A percentile compares a stretch with the other conserved stretches of the same genome.
These are phyloP conservation scores for Murraya paniculata DNA, from an alignment of 345 rosid genomes.

Conservation along the genomic window DNA sequence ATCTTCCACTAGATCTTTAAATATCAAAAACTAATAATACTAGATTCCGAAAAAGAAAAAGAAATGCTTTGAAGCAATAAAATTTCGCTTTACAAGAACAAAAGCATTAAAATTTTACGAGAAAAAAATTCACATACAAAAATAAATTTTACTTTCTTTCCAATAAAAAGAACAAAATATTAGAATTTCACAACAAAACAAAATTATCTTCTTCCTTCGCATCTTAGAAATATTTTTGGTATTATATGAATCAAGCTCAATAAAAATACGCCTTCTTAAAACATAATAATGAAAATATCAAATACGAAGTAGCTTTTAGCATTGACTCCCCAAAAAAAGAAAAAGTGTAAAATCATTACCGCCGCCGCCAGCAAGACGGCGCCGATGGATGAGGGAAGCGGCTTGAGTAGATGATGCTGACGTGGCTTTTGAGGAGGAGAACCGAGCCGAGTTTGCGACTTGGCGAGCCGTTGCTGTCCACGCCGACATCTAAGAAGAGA, in stretches of 20 bases:
- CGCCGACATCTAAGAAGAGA: slow-evolving; percentile 18
- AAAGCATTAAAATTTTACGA: not conserved
- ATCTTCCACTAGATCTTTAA: not conserved
- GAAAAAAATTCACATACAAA: no score
- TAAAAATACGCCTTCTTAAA: not conserved
- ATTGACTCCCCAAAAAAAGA: not conserved
- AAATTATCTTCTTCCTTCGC: not conserved
- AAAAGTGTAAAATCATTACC: slow-evolving; percentile 17
- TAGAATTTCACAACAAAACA: not conserved
- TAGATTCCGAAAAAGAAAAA: not conserved
- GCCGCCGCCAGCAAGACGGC: slow-evolving; percentile 43
- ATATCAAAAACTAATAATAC: not conserved
- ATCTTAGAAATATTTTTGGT: not conserved
- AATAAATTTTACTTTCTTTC: no score
- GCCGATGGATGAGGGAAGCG: slow-evolving; percentile 35
- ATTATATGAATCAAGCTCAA: not conserved
- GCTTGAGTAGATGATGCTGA: slow-evolving; percentile 14
- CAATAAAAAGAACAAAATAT: not conserved
- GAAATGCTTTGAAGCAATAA: no score
- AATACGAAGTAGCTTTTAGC: not conserved
- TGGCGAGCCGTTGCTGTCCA: slow-evolving; percentile 30
- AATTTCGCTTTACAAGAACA: not conserved
- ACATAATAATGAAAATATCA: not conserved
- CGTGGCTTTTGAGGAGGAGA: slow-evolving; percentile 16
- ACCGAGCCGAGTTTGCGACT: slow-evolving; percentile 17